Evolutionary conservation across 1,284 basidiomycete species (phyloP), one percentile per base, ranked within the genome.

Genomic region (Tremellales sp.): DNA sequence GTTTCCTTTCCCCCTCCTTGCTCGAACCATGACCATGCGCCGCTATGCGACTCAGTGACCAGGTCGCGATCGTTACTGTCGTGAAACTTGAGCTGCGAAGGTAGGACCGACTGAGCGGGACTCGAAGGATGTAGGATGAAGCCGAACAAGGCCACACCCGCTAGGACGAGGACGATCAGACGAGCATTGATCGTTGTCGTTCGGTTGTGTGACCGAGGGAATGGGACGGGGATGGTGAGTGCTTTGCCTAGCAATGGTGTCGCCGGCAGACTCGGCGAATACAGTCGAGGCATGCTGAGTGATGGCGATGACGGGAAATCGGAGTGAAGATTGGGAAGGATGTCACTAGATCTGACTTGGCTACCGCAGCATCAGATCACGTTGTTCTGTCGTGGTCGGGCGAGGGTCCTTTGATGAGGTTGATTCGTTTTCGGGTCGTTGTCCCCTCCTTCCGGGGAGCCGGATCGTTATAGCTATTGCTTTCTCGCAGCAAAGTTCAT

Each of bases 1-100:
- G 49, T 41, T 42, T 50, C 54, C 45, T 46, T 49, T 42, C 36
- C 27, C 47, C 52, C 45, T 58, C 49, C 19, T 50, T 57, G 52
- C 52, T 40, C 43, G 37, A 57, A 19, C 54, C 52, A 49, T 35
- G 51, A 52, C 21, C 43, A 19, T n/a, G 49, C 35, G n/a, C 45
- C 46, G 15, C 29, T 31, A 31, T 31, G 29, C 43, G 25, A 7
- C 49, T 52, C 41, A 52, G 29, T 31, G 29, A 31, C 29, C 15
- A 31, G 29, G 15, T 31, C 29, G 10, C 8, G 10, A 31, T 31
- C 29, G 10, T 31, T 15, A 8, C 8, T 8, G 8, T 31, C 15
- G 10, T 15, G 10, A 31, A 31, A 31, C n/a, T n/a, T n/a, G n/a
- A n/a, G n/a, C 15, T 8, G 8, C 10, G 29, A 8, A 31, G 29